Evolutionary conservation across 2,329 filamentous ascomycete species (phyloP).

Genomic region (Capronia americana): DNA sequence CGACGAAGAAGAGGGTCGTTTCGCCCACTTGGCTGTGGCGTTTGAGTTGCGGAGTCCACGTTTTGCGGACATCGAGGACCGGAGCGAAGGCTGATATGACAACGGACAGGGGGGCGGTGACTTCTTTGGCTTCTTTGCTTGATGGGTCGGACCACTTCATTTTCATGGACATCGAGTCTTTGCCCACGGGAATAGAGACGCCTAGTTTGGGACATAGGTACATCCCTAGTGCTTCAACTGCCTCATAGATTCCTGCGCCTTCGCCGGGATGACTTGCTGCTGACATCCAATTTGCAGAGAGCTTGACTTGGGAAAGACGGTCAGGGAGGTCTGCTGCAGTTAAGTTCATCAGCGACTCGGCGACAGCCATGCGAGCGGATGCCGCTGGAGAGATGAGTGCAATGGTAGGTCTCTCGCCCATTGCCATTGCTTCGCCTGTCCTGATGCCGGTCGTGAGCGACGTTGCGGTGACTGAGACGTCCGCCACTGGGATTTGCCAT

Average conservation of each 20-base stretch:
- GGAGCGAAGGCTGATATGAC: slow-evolving; percentile 90
- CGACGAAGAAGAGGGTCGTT: slow-evolving; percentile 86
- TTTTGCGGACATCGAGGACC: slow-evolving; percentile 80
- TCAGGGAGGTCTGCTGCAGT: slow-evolving; percentile 78
- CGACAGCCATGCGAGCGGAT: slow-evolving; percentile 95
- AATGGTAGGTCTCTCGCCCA: slow-evolving; percentile 89
- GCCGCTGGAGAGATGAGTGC: slow-evolving; percentile 88
- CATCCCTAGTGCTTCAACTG: slow-evolving; percentile 90
- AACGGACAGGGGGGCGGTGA: slow-evolving; percentile 88
- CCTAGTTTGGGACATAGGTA: slow-evolving; percentile 89
- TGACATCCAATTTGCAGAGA: slow-evolving; percentile 99
- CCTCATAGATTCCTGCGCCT: slow-evolving; percentile 89
- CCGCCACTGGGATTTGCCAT: slow-evolving; percentile 93
- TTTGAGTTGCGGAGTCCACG: slow-evolving; percentile 90
- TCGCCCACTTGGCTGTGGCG: slow-evolving; percentile 87
- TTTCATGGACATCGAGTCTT: slow-evolving; percentile 99
- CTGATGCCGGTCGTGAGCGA: slow-evolving; percentile 74
- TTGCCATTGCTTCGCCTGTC: slow-evolving; percentile 94
- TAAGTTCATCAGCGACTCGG: slow-evolving; percentile 90
- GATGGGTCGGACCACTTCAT: slow-evolving; percentile 84
- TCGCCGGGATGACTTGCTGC: slow-evolving; percentile 93
- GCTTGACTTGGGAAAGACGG: slow-evolving; percentile 77
- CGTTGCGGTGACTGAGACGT: slow-evolving; percentile 90
- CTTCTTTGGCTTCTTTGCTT: slow-evolving; percentile 74
- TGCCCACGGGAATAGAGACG: slow-evolving; percentile 92